These are phyloP conservation scores for Kalaharituber pfeilii DNA, from an alignment of 2,329 filamentous ascomycete species.

Conservation along the genomic window DNA sequence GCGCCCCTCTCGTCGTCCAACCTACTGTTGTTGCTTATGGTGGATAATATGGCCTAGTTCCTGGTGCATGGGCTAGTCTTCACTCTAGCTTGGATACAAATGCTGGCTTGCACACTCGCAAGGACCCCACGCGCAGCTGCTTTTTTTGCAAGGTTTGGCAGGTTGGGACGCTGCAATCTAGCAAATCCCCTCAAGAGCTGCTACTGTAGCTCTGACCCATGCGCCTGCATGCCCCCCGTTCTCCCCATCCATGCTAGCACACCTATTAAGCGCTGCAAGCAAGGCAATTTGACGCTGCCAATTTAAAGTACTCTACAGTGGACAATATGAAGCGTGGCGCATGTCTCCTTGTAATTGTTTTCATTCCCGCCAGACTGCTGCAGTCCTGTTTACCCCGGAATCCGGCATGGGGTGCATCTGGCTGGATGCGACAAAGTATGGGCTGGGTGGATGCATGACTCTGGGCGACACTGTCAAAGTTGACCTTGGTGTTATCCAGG, in stretches of 20 bases:
- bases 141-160: too few relatives aligned
- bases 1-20: neutral
- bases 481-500: neutral
- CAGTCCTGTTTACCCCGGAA: neutral
- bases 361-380: neutral
- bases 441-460: too few relatives aligned
- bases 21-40: neutral
- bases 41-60: neutral
- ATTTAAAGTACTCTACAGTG: neutral
- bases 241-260: neutral
- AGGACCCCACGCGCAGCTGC: neutral
- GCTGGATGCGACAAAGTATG: too few relatives aligned
- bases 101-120: neutral
- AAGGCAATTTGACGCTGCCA: neutral
- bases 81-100: neutral
- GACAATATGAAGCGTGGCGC: neutral
- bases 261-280: neutral
- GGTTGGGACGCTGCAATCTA: neutral
- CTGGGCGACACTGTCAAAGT: neutral
- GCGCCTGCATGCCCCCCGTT: neutral
- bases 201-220: neutral
- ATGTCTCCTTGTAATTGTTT: neutral
- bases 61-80: neutral
- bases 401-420: neutral
- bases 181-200: neutral